Evolutionary conservation across 768 basidiomycete genomes (phyloP).

Genomic region (Termitomyces titanicus): DNA sequence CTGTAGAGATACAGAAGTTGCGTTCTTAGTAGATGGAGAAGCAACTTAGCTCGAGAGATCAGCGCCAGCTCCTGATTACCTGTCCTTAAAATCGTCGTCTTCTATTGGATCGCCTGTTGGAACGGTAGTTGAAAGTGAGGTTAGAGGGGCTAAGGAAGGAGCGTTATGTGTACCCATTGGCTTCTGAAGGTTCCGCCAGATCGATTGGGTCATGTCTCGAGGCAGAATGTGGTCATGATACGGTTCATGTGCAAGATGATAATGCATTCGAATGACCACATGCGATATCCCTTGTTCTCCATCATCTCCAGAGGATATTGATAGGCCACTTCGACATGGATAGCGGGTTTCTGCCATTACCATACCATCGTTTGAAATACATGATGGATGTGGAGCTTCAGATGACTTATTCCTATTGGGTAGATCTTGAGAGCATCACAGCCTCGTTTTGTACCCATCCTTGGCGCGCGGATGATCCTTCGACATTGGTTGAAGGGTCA

Average conservation of each 20-base stretch:
- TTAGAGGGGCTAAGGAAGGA: neutral
- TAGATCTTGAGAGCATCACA: conserved; percentile 51
- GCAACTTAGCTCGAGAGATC: conserved; percentile 4
- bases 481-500: conserved; percentile 26
- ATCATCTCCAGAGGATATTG: conserved; percentile 40
- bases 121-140: neutral
- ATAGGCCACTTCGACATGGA: conserved; percentile 41
- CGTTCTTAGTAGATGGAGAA: neutral
- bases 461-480: conserved; percentile 47
- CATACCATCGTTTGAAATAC: conserved; percentile 33
- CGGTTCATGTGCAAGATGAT: conserved; percentile 40
- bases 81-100: neutral
- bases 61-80: conserved; percentile 3
- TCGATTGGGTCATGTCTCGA: conserved; percentile 31
- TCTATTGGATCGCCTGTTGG: neutral
- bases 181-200: conserved; percentile 26
- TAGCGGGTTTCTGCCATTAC: conserved; percentile 37
- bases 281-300: conserved; percentile 18
- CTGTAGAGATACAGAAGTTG: neutral
- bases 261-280: conserved; percentile 41
- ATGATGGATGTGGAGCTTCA: conserved; percentile 30
- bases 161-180: neutral
- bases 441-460: conserved; percentile 45
- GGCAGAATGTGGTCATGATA: conserved; percentile 37
- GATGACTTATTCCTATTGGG: conserved; percentile 38